Evolutionary conservation across 2,329 filamentous ascomycete species (phyloP), one percentile per base, ranked within the genome.

Genomic region (Diaporthe amygdali): DNA sequence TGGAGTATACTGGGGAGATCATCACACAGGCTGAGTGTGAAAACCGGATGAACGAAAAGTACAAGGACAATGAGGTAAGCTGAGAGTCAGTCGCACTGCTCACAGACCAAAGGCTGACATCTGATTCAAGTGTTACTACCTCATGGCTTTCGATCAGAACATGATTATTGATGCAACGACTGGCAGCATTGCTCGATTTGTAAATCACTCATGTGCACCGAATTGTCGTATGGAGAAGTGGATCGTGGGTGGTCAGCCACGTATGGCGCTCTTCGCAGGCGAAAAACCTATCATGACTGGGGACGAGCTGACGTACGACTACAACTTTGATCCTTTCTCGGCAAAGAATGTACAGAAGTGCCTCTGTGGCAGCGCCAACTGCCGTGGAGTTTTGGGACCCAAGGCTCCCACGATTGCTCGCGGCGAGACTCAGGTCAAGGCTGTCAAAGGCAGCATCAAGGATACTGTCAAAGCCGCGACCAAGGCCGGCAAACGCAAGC

Each of bases 201-300:
- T 99, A 80, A 99, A 99, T 80, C 96, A 99, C 81, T 97, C 95
- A 22, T 99, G 96, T 83, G 92, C 94, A 70, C 96, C 96, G 3
- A 99, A 99, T 79, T 98, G 96, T 82, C 91, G 93, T 74, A 98
- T 99, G 95, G 94, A 97, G 78, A 98, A 98, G 81, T 97, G 95
- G 94, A 96, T 95, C 73, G 96, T 99, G 68, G 92, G 92, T 61
- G 95, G 95, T 34, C 95, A 97, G 80, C 96, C 96, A 51, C 91
- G 96, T 69, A 98, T 99, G 94, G 96, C 95, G 20, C 89, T 99
- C 1, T 99, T 99, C 80, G 96, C 96, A 15, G 96, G 96, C 39
- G 93, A 97, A 76, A 87, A 88, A 59, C 94, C 94, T 17, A 96
- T 99, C 79, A 93, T 93, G 91, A 97, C 95, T 14, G 96, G 96